A percentile compares a stretch with the other conserved stretches of the same genome.
phyloP scores from a whole-genome alignment of 2,329 filamentous ascomycete species.

The Kalmusia sp. region DNA sequence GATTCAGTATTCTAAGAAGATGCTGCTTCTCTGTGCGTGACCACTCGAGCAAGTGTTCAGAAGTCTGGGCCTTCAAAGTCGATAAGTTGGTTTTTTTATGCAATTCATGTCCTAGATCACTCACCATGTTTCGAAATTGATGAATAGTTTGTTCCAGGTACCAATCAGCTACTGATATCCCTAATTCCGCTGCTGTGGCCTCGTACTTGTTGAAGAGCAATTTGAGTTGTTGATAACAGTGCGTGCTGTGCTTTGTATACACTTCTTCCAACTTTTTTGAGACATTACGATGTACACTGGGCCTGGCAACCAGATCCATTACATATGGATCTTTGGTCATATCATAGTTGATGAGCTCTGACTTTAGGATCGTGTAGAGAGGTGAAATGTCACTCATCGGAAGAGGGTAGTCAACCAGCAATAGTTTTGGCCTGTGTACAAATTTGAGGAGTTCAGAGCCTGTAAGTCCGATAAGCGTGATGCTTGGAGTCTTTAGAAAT shows the following conservation, averaged over 20 bases:
- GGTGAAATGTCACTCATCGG: conserved; percentile 4
- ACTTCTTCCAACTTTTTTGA: conserved; percentile 34
- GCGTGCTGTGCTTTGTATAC: conserved; percentile 43
- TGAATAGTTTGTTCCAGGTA: conserved; percentile 48
- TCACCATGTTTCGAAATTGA: conserved; percentile 27
- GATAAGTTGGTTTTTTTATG: neutral
- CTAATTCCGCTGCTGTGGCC: conserved; percentile 48
- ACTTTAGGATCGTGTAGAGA: conserved; percentile 24
- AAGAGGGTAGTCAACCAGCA: conserved; percentile 44
- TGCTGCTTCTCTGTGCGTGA: conserved; percentile 43
- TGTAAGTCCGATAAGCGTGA: neutral
- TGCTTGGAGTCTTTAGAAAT: neutral
- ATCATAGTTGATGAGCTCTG: conserved; percentile 36
- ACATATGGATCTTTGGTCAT: conserved; percentile 50
- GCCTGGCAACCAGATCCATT: conserved; percentile 35
- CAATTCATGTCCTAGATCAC: neutral
- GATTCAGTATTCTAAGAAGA: conserved; percentile 35
- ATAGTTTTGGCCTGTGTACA: conserved; percentile 70
- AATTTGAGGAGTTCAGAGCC: conserved; percentile 69
- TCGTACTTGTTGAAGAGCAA: conserved; percentile 40
- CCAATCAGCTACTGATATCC: conserved; percentile 45
- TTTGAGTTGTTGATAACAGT: conserved; percentile 48
- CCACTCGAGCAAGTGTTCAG: conserved; percentile 36
- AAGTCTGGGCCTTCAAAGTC: neutral
- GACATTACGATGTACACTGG: conserved; percentile 28